Base-by-base conservation (phyloP, 1,139 yeast genomes). In the Lodderomyces elongisporus region DNA sequence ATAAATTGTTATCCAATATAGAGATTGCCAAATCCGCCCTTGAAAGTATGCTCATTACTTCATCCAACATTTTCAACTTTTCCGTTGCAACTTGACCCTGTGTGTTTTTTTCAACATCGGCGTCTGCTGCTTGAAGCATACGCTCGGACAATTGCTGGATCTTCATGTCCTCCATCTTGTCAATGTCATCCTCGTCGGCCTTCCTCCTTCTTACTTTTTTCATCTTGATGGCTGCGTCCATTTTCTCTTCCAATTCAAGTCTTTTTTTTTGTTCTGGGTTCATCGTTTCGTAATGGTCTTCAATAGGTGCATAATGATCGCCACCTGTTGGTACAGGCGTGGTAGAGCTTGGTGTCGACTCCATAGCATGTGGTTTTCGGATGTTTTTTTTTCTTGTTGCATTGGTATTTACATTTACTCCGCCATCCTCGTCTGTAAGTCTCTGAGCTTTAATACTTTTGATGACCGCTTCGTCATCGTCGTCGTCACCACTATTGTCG, bases 101-200 rank as follows among this genome's bases (percentile, higher is more conserved):
- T 36, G 77, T 73, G 49, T 88, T 79, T 51, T 85, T 78, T 49
- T 88, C 96, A 27, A 85, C 88, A 57, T 93, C 99, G 47, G 76
- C 66, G 54, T 83, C 79, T 12, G 98, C 98, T 1, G 96, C 97
- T 42, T 79, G 75, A 46, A 91, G 84, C 99, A 93, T 93, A 56
- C 77, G 78, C 49, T 84, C 93, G 46, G 93, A 84, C 46, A 93
- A 69, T 39, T 72, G 71, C 38, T 87, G 79, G 45, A 93, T 85
- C 44, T 77, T 74, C 53, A 89, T 97, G 62, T 93, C 99, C 57
- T 89, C 94, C 80, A 87, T 84, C 53, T 87, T 81, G 56, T 89
- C 97, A 47, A 91, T 64, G 60, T 89, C 97, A 52, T 85, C 95
- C 49, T 89, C 97, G 48, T 85, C 93, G 31, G 78, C 78, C 54